Conservation (phyloP, 306 rosid species). For the Oemleria cerasiformis region DNA sequence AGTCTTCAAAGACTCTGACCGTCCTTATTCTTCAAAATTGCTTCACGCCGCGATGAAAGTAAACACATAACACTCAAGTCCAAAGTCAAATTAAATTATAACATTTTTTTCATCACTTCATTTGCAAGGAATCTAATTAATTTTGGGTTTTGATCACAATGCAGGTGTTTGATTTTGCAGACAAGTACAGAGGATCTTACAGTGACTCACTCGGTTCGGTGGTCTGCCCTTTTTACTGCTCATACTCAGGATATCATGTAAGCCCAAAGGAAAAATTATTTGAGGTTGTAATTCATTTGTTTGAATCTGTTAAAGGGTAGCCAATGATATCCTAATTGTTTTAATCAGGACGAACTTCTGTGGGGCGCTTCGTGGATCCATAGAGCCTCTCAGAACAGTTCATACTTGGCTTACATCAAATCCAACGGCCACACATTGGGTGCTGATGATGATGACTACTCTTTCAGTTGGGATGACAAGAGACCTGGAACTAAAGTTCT, state of each 20-base stretch:
- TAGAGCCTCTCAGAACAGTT: conserved; percentile 54
- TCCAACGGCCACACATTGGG: conserved; percentile 82
- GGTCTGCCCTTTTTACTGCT: conserved; percentile 91
- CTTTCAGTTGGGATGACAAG: conserved; percentile 95
- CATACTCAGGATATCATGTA: conserved; percentile 87
- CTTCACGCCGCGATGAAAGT: conserved; percentile 72
- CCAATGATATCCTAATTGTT: conserved; percentile 1
- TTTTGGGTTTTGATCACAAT: not conserved
- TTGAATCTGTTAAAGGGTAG: not conserved
- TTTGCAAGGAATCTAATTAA: not conserved
- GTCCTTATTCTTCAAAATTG: conserved; percentile 57
- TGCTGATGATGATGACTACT: conserved; percentile 66
- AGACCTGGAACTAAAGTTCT: conserved; percentile 78
- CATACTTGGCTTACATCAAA: conserved; percentile 55
- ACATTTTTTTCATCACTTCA: not conserved
- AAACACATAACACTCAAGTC: conserved; percentile 1
- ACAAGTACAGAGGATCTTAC: conserved; percentile 76
- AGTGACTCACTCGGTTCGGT: conserved; percentile 66
- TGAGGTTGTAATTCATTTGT: too few relatives aligned
- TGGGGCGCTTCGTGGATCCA: conserved; percentile 96
- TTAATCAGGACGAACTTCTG: conserved; percentile 77
- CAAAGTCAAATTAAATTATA: not conserved
- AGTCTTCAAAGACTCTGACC: conserved; percentile 68
- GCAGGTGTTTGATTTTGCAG: conserved; percentile 77
- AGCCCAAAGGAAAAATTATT: conserved; percentile 8